A percentile compares a stretch with the other conserved stretches of the same genome.
These are phyloP conservation scores for Neltuma alba DNA, from an alignment of 306 rosid species.

Conservation along the genomic window DNA sequence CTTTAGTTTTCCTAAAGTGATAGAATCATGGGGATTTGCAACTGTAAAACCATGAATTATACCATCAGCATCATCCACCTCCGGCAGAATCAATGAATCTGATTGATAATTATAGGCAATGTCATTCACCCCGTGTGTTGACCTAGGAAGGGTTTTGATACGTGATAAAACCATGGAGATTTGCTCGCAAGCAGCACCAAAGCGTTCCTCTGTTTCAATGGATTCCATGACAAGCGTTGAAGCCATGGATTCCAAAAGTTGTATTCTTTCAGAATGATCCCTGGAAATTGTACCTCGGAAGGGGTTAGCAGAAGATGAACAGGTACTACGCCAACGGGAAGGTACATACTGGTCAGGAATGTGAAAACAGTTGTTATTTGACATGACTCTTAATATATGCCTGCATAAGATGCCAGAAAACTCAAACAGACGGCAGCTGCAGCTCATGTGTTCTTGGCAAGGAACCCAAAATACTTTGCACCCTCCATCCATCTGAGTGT, in stretches of 20 bases:
- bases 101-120: conserved; percentile 54
- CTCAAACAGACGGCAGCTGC: conserved; percentile 76
- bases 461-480: conserved; percentile 79
- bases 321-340: conserved; percentile 57
- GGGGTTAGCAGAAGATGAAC: conserved; percentile 50
- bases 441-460: conserved; percentile 80
- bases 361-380: conserved; percentile 81
- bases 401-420: conserved; percentile 79
- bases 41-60: conserved; percentile 58
- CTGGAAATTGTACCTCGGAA: conserved; percentile 44
- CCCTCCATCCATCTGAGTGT: conserved; percentile 80
- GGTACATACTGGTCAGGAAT: conserved; percentile 78
- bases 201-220: conserved; percentile 75
- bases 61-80: conserved; percentile 70
- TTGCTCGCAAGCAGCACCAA: conserved; percentile 73
- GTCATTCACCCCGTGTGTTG: conserved; percentile 51
- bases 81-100: conserved; percentile 69
- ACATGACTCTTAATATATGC: conserved; percentile 78
- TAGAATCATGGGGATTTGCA: conserved; percentile 59
- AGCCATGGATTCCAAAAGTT: conserved; percentile 65
- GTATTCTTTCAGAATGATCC: conserved; percentile 66
- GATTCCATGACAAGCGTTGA: conserved; percentile 67
- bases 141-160: conserved; percentile 67
- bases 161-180: conserved; percentile 63
- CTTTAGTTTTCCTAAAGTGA: conserved; percentile 64